Conservation (phyloP, 768 basidiomycete species). For the Mycena rebaudengoi region DNA sequence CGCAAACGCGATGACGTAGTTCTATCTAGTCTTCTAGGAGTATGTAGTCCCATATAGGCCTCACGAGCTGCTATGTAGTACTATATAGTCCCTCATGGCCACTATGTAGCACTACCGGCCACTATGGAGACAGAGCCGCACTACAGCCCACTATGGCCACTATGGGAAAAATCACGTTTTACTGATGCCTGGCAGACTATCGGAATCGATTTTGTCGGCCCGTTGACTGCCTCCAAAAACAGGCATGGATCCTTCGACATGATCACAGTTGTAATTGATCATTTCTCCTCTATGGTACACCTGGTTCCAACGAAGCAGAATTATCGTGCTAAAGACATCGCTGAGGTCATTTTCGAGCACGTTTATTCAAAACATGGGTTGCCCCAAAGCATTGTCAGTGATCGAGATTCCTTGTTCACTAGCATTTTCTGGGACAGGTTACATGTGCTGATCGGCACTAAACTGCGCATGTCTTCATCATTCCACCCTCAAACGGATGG, state of each 20-base stretch:
- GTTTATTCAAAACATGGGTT: slow-evolving; percentile 37
- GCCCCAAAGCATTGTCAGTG: slow-evolving; percentile 34
- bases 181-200: slow-evolving; percentile 37
- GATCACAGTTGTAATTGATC: slow-evolving; percentile 30
- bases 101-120: no score
- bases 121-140: no score
- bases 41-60: no score
- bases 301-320: slow-evolving; percentile 19
- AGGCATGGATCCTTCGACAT: slow-evolving; percentile 16
- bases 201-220: slow-evolving; percentile 45
- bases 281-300: slow-evolving; percentile 22
- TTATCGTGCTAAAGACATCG: slow-evolving; percentile 11
- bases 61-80: no score
- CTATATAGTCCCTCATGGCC: no score
- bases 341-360: slow-evolving; percentile 25
- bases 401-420: slow-evolving; percentile 29
- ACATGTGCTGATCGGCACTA: slow-evolving; percentile 26
- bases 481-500: slow-evolving; percentile 46
- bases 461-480: slow-evolving; percentile 35
- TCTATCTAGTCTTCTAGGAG: no score
- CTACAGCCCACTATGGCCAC: no score
- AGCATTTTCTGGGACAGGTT: slow-evolving; percentile 33
- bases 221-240: slow-evolving; percentile 31
- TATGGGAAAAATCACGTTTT: no score
- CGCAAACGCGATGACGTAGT: no score